A percentile compares a stretch with the other conserved stretches of the same genome.
phyloP scores from a whole-genome alignment of 2,329 filamentous ascomycete genomes.

The Colletotrichum ledebouriae region DNA sequence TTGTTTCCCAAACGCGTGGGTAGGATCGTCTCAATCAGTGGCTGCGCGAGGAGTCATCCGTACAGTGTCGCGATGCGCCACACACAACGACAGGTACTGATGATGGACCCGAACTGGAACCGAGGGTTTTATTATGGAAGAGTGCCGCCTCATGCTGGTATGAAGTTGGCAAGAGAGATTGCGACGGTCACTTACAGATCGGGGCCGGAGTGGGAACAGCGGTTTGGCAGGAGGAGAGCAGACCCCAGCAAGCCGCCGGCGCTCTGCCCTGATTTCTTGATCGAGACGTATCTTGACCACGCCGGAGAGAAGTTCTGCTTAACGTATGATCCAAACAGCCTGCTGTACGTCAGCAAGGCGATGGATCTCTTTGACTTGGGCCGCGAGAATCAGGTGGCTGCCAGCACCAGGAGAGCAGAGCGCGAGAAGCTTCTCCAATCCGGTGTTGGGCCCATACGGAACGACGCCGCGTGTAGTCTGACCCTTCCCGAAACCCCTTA shows the following conservation, averaged over 20 bases:
- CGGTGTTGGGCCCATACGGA: slow-evolving; percentile 50
- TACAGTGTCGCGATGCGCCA: slow-evolving; percentile 99
- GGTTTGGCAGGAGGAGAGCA: slow-evolving; percentile 89
- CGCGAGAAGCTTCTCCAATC: slow-evolving; percentile 70
- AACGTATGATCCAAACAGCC: slow-evolving; percentile 94
- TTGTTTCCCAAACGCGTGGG: slow-evolving; percentile 86
- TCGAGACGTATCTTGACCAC: slow-evolving; percentile 98
- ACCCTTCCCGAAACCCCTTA: slow-evolving; percentile 88
- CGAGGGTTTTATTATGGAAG: slow-evolving; percentile 92
- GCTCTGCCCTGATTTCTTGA: slow-evolving; percentile 96
- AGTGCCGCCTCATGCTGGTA: slow-evolving; percentile 92
- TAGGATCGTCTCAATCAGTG: slow-evolving; percentile 89
- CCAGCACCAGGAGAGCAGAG: slow-evolving; percentile 71
- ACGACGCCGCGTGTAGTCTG: slow-evolving; percentile 76
- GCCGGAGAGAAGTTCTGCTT: slow-evolving; percentile 98
- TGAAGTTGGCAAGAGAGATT: slow-evolving; percentile 98
- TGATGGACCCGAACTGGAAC: slow-evolving; percentile 99
- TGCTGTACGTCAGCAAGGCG: slow-evolving; percentile 96
- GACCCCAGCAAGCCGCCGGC: slow-evolving; percentile 90
- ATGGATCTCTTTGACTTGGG: slow-evolving; percentile 99
- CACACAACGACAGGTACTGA: slow-evolving; percentile 95
- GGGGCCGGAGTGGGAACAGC: slow-evolving; percentile 96
- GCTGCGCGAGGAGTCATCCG: slow-evolving; percentile 93
- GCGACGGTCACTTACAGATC: slow-evolving; percentile 97
- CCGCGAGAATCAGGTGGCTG: slow-evolving; percentile 74